phyloP scores from a whole-genome alignment of 2,329 filamentous ascomycete genomes.

The Diaporthe velutina region DNA sequence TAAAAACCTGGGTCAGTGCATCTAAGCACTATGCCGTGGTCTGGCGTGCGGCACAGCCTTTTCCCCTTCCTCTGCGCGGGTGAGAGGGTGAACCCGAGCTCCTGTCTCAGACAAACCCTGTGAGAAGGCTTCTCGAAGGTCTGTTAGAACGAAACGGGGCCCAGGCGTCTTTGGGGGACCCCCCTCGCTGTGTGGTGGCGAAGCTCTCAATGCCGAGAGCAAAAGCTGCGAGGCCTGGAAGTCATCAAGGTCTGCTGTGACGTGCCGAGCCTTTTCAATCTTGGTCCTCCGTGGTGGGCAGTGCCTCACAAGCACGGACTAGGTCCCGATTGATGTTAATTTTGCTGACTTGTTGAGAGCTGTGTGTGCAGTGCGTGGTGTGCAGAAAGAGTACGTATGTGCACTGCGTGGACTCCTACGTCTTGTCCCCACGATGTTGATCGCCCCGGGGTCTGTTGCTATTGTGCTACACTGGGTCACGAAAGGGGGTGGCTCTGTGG shows the following conservation, averaged over 20 bases:
- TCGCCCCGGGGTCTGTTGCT: conserved; percentile 21
- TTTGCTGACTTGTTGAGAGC: not conserved
- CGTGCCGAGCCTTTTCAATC: conserved; percentile 13
- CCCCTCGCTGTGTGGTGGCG: not conserved
- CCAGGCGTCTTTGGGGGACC: not conserved
- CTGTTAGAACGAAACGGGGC: conserved; percentile 16
- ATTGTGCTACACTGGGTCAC: conserved; percentile 34
- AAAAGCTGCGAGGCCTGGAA: not conserved
- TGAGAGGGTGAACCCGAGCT: not conserved
- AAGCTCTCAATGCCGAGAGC: not conserved
- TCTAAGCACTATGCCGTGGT: conserved; percentile 1
- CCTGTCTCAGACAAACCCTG: conserved; percentile 21
- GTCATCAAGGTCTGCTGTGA: conserved; percentile 11
- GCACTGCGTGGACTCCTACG: not conserved
- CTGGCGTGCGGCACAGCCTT: not conserved
- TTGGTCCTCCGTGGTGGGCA: not conserved
- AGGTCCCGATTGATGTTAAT: not conserved
- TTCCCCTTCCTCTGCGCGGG: not conserved
- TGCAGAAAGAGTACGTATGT: conserved; percentile 1
- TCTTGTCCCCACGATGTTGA: conserved; percentile 16
- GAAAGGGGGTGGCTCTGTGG: conserved; percentile 32
- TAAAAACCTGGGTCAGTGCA: not conserved
- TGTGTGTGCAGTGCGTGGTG: not conserved
- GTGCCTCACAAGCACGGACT: not conserved
- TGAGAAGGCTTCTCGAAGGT: conserved; percentile 27